Percentiles rank a stretch among this genome's conserved stretches.
Evolutionary conservation across 1,139 yeast genomes (phyloP).

Genomic region (Starmera stellimalicola): DNA sequence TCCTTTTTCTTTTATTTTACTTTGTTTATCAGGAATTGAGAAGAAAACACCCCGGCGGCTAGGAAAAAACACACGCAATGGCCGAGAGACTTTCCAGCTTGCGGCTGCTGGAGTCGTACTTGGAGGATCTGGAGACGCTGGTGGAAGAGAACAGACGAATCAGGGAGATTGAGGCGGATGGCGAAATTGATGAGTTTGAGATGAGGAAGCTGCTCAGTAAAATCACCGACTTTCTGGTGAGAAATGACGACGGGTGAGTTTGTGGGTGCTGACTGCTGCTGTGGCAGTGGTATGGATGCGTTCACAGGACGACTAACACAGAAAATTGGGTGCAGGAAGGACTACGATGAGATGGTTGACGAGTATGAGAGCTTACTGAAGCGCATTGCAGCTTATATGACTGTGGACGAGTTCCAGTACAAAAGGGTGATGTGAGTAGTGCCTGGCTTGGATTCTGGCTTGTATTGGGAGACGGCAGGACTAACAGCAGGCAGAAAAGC

Average conservation of each 20-base stretch:
- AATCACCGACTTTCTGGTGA: conserved; percentile 24
- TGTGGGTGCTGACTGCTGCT: too few species aligned
- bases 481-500: too few species aligned
- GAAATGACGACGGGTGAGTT: conserved; percentile 18
- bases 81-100: conserved; percentile 10
- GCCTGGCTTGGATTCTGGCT: too few species aligned
- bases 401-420: conserved; percentile 30
- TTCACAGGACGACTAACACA: too few species aligned
- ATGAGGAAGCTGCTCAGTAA: conserved; percentile 33
- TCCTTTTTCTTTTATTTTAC: too few species aligned
- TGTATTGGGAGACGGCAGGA: too few species aligned
- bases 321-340: conserved; percentile 13
- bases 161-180: conserved; percentile 28
- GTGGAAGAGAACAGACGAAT: conserved; percentile 16
- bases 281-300: too few species aligned
- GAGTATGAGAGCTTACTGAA: conserved; percentile 22
- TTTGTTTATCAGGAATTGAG: too few species aligned
- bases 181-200: conserved; percentile 45
- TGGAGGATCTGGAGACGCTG: conserved; percentile 15
- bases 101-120: conserved; percentile 17
- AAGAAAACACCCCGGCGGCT: too few species aligned
- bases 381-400: conserved; percentile 21
- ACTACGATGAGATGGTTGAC: conserved; percentile 28
- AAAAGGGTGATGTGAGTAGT: conserved; percentile 7
- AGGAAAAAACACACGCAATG: not conserved